Evolutionary conservation across 2,329 filamentous ascomycete genomes (phyloP).

Genomic region (Colletotrichum endophyticum): DNA sequence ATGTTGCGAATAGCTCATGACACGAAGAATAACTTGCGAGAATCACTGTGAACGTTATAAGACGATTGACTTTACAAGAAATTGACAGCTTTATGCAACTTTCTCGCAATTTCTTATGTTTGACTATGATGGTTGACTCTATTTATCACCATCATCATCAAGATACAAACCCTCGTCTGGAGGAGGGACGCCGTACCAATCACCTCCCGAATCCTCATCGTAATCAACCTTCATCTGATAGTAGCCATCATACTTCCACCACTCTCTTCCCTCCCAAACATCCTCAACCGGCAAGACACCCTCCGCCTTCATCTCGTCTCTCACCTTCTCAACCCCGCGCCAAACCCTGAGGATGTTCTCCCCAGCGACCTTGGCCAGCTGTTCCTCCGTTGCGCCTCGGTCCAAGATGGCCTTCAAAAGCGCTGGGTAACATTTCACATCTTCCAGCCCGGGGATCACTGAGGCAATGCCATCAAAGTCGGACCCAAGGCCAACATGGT

Average conservation of each 20-base stretch:
- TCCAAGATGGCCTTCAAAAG: conserved; percentile 38
- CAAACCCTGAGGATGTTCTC: conserved; percentile 42
- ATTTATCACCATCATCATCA: background rate
- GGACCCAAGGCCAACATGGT: conserved; percentile 41
- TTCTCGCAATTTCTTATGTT: background rate
- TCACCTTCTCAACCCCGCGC: conserved; percentile 25
- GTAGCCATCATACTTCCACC: conserved; percentile 35
- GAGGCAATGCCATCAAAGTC: conserved; percentile 39
- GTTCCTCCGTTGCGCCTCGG: conserved; percentile 40
- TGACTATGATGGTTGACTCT: background rate
- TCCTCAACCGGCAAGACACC: conserved; percentile 37
- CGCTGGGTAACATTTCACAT: conserved; percentile 32
- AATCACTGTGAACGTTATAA: background rate
- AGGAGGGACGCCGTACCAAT: conserved; percentile 30
- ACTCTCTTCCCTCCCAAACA: conserved; percentile 35
- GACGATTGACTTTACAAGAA: accelerated
- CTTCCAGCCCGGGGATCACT: conserved; percentile 29
- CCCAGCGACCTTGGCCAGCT: conserved; percentile 38
- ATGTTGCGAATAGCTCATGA: background rate
- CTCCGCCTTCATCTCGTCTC: conserved; percentile 33
- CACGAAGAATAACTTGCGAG: background rate
- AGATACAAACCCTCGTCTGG: conserved; percentile 11
- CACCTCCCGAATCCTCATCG: conserved; percentile 5
- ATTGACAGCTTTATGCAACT: accelerated
- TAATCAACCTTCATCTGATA: too few relatives aligned